Conservation (phyloP, 805 yeast species). For the Naumovozyma dairenensis region DNA sequence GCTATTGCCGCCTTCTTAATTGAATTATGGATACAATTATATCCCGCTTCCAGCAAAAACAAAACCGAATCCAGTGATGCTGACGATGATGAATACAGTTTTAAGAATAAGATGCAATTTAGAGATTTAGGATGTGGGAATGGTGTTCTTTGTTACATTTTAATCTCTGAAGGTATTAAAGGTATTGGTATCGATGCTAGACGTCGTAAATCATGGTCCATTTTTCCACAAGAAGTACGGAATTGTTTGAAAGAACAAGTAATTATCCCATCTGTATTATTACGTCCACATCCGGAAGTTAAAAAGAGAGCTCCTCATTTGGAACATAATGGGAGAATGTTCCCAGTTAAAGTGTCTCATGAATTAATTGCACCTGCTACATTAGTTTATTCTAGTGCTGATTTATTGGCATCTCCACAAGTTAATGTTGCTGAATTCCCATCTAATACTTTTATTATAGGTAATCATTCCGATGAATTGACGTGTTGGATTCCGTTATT, state of each 20-base stretch:
- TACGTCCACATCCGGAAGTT: conserved; percentile 61
- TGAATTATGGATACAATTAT: conserved; percentile 65
- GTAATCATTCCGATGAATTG: conserved; percentile 91
- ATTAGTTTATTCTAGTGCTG: conserved; percentile 28
- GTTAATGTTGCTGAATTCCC: conserved; percentile 62
- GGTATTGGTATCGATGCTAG: conserved; percentile 90
- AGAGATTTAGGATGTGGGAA: conserved; percentile 94
- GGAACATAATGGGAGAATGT: conserved; percentile 49
- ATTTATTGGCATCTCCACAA: conserved; percentile 40
- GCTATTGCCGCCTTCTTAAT: conserved; percentile 92
- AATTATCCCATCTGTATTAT: conserved; percentile 64
- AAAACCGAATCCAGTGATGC: too few relatives aligned
- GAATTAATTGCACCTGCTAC: conserved; percentile 37
- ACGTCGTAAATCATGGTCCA: conserved; percentile 76
- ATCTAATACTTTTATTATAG: conserved; percentile 68
- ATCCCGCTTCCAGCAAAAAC: too few relatives aligned
- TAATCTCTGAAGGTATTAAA: conserved; percentile 65
- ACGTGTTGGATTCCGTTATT: conserved; percentile 92
- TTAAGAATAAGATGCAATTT: conserved; percentile 41
- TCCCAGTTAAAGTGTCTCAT: conserved; percentile 32
- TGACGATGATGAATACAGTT: too few relatives aligned
- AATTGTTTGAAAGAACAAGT: conserved; percentile 59
- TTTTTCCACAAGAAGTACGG: conserved; percentile 60
- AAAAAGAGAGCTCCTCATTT: conserved; percentile 43
- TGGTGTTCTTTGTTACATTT: conserved; percentile 71